These are phyloP conservation scores for Beauveria australis DNA, from an alignment of 2,329 filamentous ascomycete genomes.

Conservation along the genomic window DNA sequence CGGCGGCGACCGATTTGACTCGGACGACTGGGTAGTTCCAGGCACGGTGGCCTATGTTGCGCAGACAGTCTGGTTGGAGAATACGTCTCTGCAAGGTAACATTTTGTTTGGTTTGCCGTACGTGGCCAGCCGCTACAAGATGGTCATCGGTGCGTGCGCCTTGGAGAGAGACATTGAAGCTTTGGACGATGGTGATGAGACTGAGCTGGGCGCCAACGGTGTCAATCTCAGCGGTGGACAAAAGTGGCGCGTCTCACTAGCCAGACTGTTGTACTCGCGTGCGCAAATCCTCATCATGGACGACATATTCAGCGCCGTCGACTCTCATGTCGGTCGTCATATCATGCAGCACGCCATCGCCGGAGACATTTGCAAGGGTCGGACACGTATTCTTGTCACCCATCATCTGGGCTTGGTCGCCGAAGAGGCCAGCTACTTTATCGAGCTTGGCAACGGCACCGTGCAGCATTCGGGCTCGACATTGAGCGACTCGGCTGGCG, in stretches of 20 bases:
- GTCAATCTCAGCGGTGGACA: constrained; percentile 80
- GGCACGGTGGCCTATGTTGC: constrained; percentile 65
- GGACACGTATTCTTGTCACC: constrained; percentile 72
- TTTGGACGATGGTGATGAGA: constrained; percentile 66
- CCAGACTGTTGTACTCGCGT: constrained; percentile 69
- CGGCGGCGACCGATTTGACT: constrained; percentile 54
- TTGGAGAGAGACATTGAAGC: constrained; percentile 68
- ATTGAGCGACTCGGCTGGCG: constrained; percentile 46
- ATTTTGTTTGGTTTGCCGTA: constrained; percentile 68
- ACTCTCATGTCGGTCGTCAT: constrained; percentile 71
- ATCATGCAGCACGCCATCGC: constrained; percentile 70
- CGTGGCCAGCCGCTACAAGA: constrained; percentile 58
- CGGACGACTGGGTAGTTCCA: constrained; percentile 57
- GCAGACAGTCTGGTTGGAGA: constrained; percentile 81
- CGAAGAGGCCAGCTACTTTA: constrained; percentile 62
- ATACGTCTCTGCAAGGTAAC: constrained; percentile 69
- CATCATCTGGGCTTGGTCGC: constrained; percentile 69
- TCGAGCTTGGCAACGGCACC: constrained; percentile 62
- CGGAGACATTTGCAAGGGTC: constrained; percentile 57
- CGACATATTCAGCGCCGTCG: constrained; percentile 77
- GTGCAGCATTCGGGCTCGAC: constrained; percentile 56
- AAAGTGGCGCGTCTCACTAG: constrained; percentile 73
- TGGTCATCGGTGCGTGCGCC: constrained; percentile 64
- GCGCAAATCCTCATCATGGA: constrained; percentile 71
- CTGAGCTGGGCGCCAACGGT: constrained; percentile 76